phyloP scores from a whole-genome alignment of 1,284 basidiomycete species.

The Cutaneotrichosporon cavernicola region DNA sequence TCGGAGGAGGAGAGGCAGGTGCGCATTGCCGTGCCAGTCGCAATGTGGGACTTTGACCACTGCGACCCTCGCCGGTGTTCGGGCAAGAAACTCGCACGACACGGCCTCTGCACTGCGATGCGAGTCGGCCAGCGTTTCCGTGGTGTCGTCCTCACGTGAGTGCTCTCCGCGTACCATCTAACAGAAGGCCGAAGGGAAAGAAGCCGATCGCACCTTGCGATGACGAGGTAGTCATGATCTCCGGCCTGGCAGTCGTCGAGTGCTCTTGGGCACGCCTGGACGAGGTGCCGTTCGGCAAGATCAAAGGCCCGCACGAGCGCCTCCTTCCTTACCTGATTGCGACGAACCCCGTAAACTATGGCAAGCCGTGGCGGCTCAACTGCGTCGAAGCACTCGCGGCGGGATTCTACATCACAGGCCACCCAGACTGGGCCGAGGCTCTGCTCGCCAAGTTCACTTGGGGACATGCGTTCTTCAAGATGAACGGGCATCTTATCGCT shows the following conservation, averaged over 20 bases:
- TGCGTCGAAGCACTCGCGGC: constrained; percentile 92
- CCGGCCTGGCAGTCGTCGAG: constrained; percentile 91
- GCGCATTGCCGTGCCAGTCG: constrained; percentile 67
- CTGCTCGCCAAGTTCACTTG: constrained; percentile 79
- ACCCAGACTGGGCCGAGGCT: constrained; percentile 72
- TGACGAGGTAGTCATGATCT: constrained; percentile 69
- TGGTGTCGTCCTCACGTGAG: constrained; percentile 89
- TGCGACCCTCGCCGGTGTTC: constrained; percentile 94
- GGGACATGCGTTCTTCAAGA: constrained; percentile 78
- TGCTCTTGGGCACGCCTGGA: constrained; percentile 95
- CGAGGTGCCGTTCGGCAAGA: constrained; percentile 91
- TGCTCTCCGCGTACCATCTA: constrained; percentile 17
- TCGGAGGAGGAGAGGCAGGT: constrained; percentile 35
- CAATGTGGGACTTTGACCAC: constrained; percentile 97
- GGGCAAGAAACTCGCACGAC: constrained; percentile 85
- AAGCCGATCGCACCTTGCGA: constrained; percentile 80
- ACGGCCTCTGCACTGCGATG: constrained; percentile 81
- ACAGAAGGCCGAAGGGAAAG: constrained; percentile 75
- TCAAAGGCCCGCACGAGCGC: constrained; percentile 87
- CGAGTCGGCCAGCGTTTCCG: constrained; percentile 82
- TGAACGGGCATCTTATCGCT: constrained; percentile 72
- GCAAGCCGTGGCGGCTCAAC: constrained; percentile 86
- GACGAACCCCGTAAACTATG: constrained; percentile 92
- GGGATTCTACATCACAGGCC: constrained; percentile 86
- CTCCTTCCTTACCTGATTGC: constrained; percentile 89